Evolutionary conservation across 257 asterid genomes (phyloP), one percentile per base, ranked within the genome.

Genomic region (Prunella vulgaris): DNA sequence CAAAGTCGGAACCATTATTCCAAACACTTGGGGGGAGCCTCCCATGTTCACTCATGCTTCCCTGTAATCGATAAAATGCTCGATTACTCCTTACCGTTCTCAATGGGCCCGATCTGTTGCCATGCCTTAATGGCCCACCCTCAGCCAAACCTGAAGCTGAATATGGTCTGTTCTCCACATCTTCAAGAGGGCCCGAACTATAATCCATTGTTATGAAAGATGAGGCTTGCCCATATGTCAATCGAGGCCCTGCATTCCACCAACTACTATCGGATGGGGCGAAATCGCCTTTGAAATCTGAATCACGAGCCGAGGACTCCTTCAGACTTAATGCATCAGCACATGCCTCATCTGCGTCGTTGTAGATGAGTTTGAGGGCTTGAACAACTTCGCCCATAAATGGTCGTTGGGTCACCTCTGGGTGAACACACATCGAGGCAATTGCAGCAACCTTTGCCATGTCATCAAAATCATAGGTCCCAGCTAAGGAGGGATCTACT

Each of bases 361-460:
- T 87, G 82, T 84, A 93, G 67, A 93, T 87, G 74, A 93, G 98
- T 80, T 93, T 93, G 44, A 93, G 95, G 2, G 98, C 96, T 82
- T 93, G 98, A 49, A 93, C 97, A 0, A 88, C 97, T 82, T 93
- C 98, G 27, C 98, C 96, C 98, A 93, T 93, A 74, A 93, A 93
- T 12, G 98, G 97, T 24, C 98, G 70, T 14, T 90, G 94, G 68
- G 96, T 88, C 63, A 93, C 98, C 92, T 90, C 95, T 0, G 94
- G 84, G 80, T 88, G 98, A 30, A 93, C 98, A 32, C 98, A 93
- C 95, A 90, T 88, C 22, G 95, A 90, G 71, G 97, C 97, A 58
- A 93, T 90, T 40, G 97, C 89, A 15, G 95, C 98, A 52, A 93
- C 97, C 74, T 86, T 93, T 10, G 96, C 98, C 97, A 93, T 88